Evolutionary conservation across 805 yeast genomes (phyloP).

Genomic region (Teunomyces cretensis): DNA sequence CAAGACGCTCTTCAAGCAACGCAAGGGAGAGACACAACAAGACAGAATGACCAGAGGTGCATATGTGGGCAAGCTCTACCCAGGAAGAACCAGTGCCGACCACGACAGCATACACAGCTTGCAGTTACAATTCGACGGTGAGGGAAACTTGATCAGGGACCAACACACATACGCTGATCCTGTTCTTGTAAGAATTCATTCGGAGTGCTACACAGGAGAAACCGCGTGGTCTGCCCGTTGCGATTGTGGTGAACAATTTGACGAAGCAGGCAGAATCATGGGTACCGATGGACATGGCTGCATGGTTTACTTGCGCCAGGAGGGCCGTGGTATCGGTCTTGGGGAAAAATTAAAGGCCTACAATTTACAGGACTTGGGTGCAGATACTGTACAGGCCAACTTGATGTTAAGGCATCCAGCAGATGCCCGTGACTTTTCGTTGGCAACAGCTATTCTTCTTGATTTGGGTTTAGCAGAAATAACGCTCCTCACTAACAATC

Average conservation of each 20-base stretch:
- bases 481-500: slow-evolving; percentile 86
- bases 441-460: slow-evolving; percentile 88
- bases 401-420: slow-evolving; percentile 93
- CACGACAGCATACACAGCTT: slow-evolving; percentile 37
- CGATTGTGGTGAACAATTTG: slow-evolving; percentile 99
- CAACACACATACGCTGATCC: slow-evolving; percentile 35
- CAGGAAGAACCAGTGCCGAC: slow-evolving; percentile 79
- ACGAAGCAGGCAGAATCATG: slow-evolving; percentile 94
- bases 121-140: slow-evolving; percentile 29
- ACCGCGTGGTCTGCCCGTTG: slow-evolving; percentile 99
- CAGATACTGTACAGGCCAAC: slow-evolving; percentile 97
- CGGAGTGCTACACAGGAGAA: slow-evolving; percentile 98
- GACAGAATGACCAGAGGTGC: slow-evolving; percentile 99
- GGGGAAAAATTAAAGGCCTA: slow-evolving; percentile 97
- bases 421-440: slow-evolving; percentile 89
- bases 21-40: slow-evolving; percentile 75
- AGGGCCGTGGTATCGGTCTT: slow-evolving; percentile 98
- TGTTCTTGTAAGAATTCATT: slow-evolving; percentile 83
- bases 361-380: slow-evolving; percentile 95
- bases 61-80: slow-evolving; percentile 82
- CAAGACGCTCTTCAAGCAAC: slow-evolving; percentile 58
- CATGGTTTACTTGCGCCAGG: slow-evolving; percentile 93
- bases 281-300: slow-evolving; percentile 87
- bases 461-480: slow-evolving; percentile 78
- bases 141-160: slow-evolving; percentile 28